Conservation (phyloP, 176 grass and related monocot genomes). For the Melocanna baccifera region DNA sequence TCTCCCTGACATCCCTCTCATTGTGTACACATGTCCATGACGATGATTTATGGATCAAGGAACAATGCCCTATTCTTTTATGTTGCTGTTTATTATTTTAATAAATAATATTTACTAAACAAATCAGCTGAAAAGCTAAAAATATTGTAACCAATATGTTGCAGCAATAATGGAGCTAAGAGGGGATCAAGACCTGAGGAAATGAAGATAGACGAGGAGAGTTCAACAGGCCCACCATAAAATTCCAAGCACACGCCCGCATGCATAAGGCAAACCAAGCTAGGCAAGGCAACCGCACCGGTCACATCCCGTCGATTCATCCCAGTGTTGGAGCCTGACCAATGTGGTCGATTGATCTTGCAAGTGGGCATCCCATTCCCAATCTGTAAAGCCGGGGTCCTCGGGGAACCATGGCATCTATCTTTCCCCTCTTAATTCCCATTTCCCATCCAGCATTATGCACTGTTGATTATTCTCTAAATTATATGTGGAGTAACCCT, state of each 20-base stretch:
- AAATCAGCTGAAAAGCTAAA: too few species aligned
- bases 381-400: slow-evolving; percentile 14
- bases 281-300: neutral
- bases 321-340: neutral
- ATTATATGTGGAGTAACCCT: neutral
- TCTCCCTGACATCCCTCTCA: neutral
- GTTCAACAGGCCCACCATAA: slow-evolving; percentile 25
- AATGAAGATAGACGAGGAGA: neutral
- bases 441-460: neutral
- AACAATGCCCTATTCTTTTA: neutral
- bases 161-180: slow-evolving; percentile 42
- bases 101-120: too few species aligned
- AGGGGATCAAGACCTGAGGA: slow-evolving; percentile 4
- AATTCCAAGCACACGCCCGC: slow-evolving; percentile 21
- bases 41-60: slow-evolving; percentile 21
- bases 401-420: neutral
- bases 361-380: slow-evolving; percentile 48
- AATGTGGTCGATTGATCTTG: slow-evolving; percentile 4
- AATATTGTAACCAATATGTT: slow-evolving; percentile 13
- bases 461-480: neutral
- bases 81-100: too few species aligned
- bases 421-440: slow-evolving; percentile 5
- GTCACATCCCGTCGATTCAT: neutral
- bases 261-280: neutral
- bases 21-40: slow-evolving; percentile 10